Percentiles rank a stretch among this genome's conserved stretches.
Evolutionary conservation across 768 basidiomycete genomes (phyloP).

Genomic region (Pleurotus platypus): DNA sequence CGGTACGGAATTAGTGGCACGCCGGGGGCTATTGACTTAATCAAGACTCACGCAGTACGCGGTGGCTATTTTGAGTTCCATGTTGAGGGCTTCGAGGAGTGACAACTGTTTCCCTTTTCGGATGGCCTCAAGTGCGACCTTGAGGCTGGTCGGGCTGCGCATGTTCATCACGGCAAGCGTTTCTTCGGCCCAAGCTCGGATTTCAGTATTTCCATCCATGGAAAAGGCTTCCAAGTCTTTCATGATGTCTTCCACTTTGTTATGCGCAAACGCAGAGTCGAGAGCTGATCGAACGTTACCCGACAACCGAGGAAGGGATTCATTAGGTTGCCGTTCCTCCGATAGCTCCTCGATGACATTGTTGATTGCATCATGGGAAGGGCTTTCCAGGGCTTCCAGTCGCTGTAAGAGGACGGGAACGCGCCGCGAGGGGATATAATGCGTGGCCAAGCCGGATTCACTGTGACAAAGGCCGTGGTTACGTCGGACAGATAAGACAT

Average conservation of each 20-base stretch:
- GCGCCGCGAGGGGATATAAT: conserved; percentile 78
- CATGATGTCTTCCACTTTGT: conserved; percentile 71
- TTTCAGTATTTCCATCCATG: conserved; percentile 33
- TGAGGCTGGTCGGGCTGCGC: conserved; percentile 90
- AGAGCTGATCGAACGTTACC: conserved; percentile 72
- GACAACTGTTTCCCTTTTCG: conserved; percentile 62
- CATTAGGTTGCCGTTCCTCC: conserved; percentile 61
- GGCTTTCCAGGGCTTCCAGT: conserved; percentile 50
- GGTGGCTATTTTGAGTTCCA: conserved; percentile 86
- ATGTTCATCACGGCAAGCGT: conserved; percentile 60
- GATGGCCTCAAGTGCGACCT: conserved; percentile 81
- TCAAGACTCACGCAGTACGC: conserved; percentile 77
- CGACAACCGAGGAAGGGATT: conserved; percentile 47
- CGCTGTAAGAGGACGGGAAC: conserved; percentile 69
- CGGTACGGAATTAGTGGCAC: conserved; percentile 13
- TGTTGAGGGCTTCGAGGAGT: conserved; percentile 66
- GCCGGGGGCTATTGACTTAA: conserved; percentile 12
- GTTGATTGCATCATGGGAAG: conserved; percentile 28
- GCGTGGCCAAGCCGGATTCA: conserved; percentile 91
- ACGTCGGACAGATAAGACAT: neutral
- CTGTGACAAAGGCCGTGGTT: conserved; percentile 32
- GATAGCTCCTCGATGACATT: conserved; percentile 70
- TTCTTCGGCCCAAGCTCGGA: conserved; percentile 71
- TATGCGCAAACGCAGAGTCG: conserved; percentile 72
- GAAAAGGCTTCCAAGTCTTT: conserved; percentile 45